These are phyloP conservation scores for Euphorbia tirucalli DNA, from an alignment of 345 rosid genomes.

Conservation along the genomic window DNA sequence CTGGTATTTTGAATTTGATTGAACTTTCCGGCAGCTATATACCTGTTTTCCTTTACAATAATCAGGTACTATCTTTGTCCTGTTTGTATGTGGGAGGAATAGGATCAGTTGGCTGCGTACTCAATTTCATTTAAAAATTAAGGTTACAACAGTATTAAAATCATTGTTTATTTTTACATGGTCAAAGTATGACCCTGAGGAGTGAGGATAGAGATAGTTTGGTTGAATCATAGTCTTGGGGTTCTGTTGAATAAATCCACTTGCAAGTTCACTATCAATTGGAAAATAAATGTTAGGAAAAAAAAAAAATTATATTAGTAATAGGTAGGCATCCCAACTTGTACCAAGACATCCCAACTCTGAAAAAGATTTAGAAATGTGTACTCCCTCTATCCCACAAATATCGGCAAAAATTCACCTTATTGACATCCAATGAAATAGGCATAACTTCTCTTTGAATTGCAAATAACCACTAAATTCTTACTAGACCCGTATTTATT, in stretches of 20 bases:
- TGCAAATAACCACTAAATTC: too few relatives aligned
- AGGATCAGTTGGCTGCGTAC: background rate
- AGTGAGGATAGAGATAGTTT: background rate
- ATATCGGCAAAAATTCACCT: too few relatives aligned
- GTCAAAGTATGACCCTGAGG: background rate
- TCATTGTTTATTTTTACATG: background rate
- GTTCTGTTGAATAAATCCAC: background rate
- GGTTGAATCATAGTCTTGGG: background rate
- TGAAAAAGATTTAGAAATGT: too few relatives aligned
- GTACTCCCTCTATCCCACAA: too few relatives aligned
- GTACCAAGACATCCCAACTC: background rate
- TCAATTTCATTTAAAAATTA: background rate
- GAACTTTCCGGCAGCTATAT: conserved; percentile 60
- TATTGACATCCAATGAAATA: too few relatives aligned
- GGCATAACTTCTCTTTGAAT: too few relatives aligned
- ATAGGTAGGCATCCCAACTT: background rate
- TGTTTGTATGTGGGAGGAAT: background rate
- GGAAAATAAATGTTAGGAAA: background rate
- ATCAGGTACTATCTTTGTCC: conserved; percentile 53
- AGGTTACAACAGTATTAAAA: too few relatives aligned
- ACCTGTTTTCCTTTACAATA: conserved; percentile 69
- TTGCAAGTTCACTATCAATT: background rate
- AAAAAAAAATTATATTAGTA: too few relatives aligned
- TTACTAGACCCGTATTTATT: too few relatives aligned
- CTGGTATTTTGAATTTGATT: conserved; percentile 69